phyloP scores from a whole-genome alignment of 192 early-diverging fungal species.

The Backusella morwellensis region DNA sequence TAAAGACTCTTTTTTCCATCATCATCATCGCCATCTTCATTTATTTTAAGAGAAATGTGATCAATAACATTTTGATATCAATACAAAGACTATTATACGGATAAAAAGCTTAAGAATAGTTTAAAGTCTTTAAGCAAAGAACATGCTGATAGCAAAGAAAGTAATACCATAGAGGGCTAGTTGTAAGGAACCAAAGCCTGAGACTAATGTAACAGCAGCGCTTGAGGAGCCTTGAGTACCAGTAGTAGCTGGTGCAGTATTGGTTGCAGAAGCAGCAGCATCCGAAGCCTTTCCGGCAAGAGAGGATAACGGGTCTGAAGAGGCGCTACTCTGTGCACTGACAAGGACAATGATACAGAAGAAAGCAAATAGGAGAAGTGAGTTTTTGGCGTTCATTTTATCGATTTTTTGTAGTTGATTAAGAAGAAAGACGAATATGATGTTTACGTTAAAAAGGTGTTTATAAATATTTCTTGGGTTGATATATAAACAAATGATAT shows the following conservation, averaged over 20 bases:
- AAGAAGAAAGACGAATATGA: not conserved
- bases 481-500: not conserved
- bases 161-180: not conserved
- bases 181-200: not conserved
- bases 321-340: not conserved
- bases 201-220: not conserved
- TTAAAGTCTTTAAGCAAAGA: not conserved
- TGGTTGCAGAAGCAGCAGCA: not conserved
- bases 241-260: not conserved
- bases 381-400: slow-evolving; percentile 18
- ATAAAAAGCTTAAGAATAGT: not conserved
- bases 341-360: slow-evolving; percentile 6
- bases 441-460: not conserved
- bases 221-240: not conserved
- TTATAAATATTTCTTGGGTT: not conserved
- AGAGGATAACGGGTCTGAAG: not conserved
- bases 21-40: not conserved
- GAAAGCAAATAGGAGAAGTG: not conserved
- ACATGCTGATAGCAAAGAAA: not conserved
- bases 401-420: not conserved
- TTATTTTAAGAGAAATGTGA: not conserved
- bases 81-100: not conserved
- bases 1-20: not conserved
- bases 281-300: not conserved
- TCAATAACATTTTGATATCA: not conserved